Evolutionary conservation across 805 yeast species (phyloP), one percentile per base, ranked within the genome.

Genomic region (Wickerhamiella cacticola): DNA sequence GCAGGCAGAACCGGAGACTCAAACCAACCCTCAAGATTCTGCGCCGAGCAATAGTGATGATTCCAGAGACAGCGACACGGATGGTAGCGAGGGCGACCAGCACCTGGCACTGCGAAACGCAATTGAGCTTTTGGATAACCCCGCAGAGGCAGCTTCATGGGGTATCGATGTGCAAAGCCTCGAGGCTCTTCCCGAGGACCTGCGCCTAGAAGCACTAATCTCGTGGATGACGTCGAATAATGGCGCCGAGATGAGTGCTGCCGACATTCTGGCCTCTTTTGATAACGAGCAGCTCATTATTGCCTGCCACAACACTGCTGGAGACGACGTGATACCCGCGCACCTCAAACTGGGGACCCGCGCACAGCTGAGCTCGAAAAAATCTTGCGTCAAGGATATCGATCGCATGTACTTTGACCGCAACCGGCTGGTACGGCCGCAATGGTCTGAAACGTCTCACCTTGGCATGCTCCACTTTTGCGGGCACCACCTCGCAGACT

Each of bases 161-260:
- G 42, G 42, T 4, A 15, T 39, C 7, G 31, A 24, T n/a, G 18
- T 16, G 8, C 22, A 23, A n/a, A 8, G 12, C 5, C 12, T 39
- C 10, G 10, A 10, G 31, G 42, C 42, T 3, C 42, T 39, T 13
- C 42, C 42, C n/a, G 42, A 39, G 12, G 42, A 39, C n/a, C 25
- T 39, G 19, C 42, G 42, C 18, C 29, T 39, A 2, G 42, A 39
- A n/a, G 42, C 24, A 6, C 7, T 39, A 7, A 22, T 18, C 5
- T 10, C 29, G 10, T 16, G 26, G 13, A 3, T 39, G 5, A 2
- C 24, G 31, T 9, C 29, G 4, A 24, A 10, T 24, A 13, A 15
- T 4, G 42, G 31, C 31, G 18, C 42, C 2, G 42, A 39, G 2
- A 23, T 39, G 29, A 39, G 22, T n/a, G 25, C 7, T 9, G 6